These are phyloP conservation scores for Penicillium mononematosum DNA, from an alignment of 495 filamentous ascomycete species.

Conservation along the genomic window DNA sequence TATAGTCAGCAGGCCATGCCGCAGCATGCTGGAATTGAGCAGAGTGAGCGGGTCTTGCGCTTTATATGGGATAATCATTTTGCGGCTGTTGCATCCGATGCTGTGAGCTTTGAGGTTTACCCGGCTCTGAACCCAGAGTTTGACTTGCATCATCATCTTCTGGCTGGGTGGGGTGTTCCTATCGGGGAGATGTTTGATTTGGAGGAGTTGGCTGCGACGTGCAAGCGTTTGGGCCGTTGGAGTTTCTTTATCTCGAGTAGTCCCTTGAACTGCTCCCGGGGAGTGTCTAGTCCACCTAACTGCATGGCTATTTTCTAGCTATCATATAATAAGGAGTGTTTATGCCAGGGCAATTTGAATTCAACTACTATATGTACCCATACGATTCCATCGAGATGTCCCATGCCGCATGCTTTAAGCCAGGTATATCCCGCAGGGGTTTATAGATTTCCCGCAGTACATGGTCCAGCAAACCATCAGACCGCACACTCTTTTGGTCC, in stretches of 20 bases:
- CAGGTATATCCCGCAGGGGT: no score
- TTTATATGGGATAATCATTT: conserved; percentile 73
- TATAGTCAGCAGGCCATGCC: conserved; percentile 42
- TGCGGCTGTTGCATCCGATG: conserved; percentile 62
- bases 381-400: no score
- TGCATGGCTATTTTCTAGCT: conserved; percentile 48
- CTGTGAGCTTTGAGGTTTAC: conserved; percentile 65
- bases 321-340: background rate
- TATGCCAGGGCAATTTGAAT: background rate
- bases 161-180: conserved; percentile 67
- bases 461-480: no score
- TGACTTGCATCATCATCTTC: conserved; percentile 63
- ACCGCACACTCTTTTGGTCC: no score
- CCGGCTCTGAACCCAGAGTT: conserved; percentile 51
- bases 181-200: conserved; percentile 67
- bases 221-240: conserved; percentile 58
- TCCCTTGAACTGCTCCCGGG: conserved; percentile 54
- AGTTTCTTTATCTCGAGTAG: conserved; percentile 69
- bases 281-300: conserved; percentile 48
- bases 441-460: no score
- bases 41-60: conserved; percentile 62
- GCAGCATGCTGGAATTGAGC: conserved; percentile 60
- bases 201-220: conserved; percentile 53
- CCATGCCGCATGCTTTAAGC: no score
- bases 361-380: no score